Percentiles rank a stretch among this genome's conserved stretches.
These are phyloP conservation scores for Colletotrichum somersetense DNA, from an alignment of 2,329 filamentous ascomycete genomes.

Conservation along the genomic window DNA sequence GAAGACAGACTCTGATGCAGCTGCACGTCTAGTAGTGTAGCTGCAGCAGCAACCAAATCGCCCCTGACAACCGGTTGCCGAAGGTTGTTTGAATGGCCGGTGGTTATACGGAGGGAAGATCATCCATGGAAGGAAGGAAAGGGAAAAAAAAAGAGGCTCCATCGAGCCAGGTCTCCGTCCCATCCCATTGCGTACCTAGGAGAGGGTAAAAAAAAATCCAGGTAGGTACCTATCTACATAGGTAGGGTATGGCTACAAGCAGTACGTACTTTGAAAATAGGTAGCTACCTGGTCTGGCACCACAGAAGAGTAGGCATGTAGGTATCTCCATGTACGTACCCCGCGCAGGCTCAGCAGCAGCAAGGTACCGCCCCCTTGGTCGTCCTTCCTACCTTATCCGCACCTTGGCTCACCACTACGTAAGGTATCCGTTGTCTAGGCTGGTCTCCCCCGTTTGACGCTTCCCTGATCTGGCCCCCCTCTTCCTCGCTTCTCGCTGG, in stretches of 20 bases:
- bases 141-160: neutral
- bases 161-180: neutral
- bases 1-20: constrained; percentile 24
- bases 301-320: neutral
- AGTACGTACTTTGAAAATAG: neutral
- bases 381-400: constrained; percentile 30
- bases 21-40: constrained; percentile 35
- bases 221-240: neutral
- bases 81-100: constrained; percentile 10
- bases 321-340: neutral
- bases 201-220: constrained; percentile 1
- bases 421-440: constrained; percentile 36
- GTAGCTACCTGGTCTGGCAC: too few species aligned
- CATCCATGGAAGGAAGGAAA: constrained; percentile 13
- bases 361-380: constrained; percentile 12
- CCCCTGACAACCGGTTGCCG: constrained; percentile 48
- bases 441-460: constrained; percentile 34
- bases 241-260: too few species aligned
- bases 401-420: constrained; percentile 35
- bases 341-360: neutral
- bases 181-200: neutral
- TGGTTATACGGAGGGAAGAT: constrained; percentile 13
- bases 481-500: neutral
- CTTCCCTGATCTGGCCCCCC: constrained; percentile 26
- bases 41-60: constrained; percentile 47